These are phyloP conservation scores for Vanrija sp. DNA, from an alignment of 1,284 basidiomycete genomes.

Conservation along the genomic window DNA sequence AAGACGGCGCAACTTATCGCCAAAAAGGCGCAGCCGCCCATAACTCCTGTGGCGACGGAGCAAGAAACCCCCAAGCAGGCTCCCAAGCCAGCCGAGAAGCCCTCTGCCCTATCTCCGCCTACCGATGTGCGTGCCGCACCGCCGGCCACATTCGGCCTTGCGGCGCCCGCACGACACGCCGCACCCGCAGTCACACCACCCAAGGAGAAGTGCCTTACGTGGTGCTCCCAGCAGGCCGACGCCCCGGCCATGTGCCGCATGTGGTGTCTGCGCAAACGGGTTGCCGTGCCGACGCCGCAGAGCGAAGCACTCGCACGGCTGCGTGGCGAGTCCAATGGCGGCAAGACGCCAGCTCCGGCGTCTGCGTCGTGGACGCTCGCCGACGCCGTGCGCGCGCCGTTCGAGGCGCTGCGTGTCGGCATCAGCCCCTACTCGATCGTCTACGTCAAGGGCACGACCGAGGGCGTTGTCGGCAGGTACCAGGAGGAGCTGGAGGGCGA, in stretches of 20 bases:
- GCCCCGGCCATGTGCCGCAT: slow-evolving; percentile 35
- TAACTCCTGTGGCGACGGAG: no score
- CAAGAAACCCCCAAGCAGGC: no score
- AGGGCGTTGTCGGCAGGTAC: slow-evolving; percentile 44
- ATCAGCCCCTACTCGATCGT: slow-evolving; percentile 39
- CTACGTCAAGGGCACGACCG: slow-evolving; percentile 36
- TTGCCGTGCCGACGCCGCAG: slow-evolving; percentile 13
- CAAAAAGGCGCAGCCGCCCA: no score
- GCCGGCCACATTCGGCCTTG: not conserved
- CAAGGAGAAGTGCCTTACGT: slow-evolving; percentile 40
- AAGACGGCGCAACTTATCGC: no score
- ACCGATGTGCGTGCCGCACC: no score
- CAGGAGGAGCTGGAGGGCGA: slow-evolving; percentile 45
- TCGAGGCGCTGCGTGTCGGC: slow-evolving; percentile 22
- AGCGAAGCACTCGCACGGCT: slow-evolving; percentile 28
- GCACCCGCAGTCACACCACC: not conserved
- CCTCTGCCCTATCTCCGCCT: not conserved
- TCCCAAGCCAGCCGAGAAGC: not conserved
- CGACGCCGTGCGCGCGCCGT: not conserved
- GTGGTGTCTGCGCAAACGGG: slow-evolving; percentile 36
- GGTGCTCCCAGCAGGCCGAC: slow-evolving; percentile 35
- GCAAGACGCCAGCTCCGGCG: not conserved
- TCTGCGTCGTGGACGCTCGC: not conserved
- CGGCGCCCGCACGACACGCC: not conserved
- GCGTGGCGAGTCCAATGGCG: not conserved